Evolutionary conservation across 2,329 filamentous ascomycete species (phyloP).

Genomic region (Conoideocrella luteorostrata): DNA sequence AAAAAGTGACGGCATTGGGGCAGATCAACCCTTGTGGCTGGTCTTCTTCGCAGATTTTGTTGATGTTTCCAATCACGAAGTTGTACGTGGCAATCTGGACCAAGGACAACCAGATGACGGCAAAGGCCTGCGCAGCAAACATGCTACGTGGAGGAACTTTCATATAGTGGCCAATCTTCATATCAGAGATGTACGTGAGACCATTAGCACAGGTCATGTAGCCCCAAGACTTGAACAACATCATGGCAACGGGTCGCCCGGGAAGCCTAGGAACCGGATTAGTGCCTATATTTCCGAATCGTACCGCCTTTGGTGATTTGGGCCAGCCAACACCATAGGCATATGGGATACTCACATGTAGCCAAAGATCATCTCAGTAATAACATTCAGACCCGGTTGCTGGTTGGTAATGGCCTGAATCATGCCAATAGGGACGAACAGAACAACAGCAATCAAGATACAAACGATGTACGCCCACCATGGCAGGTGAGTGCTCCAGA

Average conservation of each 20-base stretch:
- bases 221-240: constrained; percentile 40
- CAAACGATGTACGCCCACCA: constrained; percentile 35
- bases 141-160: constrained; percentile 43
- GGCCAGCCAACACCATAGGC: background rate
- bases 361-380: constrained; percentile 40
- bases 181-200: constrained; percentile 36
- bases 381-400: constrained; percentile 38
- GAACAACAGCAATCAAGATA: constrained; percentile 29
- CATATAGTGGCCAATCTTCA: constrained; percentile 46
- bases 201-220: constrained; percentile 39
- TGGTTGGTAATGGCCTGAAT: constrained; percentile 40
- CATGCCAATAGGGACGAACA: constrained; percentile 35
- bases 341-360: constrained; percentile 28
- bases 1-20: constrained; percentile 50
- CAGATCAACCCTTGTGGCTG: constrained; percentile 47
- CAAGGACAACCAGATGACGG: constrained; percentile 28
- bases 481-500: constrained; percentile 31
- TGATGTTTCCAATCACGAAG: constrained; percentile 38
- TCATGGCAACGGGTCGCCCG: constrained; percentile 38
- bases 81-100: constrained; percentile 29
- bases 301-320: too few relatives aligned
- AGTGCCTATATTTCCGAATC: too few relatives aligned
- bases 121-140: constrained; percentile 35
- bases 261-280: constrained; percentile 20
- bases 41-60: constrained; percentile 40